phyloP scores from a whole-genome alignment of 2,329 filamentous ascomycete species.

The Zopfia rhizophila region DNA sequence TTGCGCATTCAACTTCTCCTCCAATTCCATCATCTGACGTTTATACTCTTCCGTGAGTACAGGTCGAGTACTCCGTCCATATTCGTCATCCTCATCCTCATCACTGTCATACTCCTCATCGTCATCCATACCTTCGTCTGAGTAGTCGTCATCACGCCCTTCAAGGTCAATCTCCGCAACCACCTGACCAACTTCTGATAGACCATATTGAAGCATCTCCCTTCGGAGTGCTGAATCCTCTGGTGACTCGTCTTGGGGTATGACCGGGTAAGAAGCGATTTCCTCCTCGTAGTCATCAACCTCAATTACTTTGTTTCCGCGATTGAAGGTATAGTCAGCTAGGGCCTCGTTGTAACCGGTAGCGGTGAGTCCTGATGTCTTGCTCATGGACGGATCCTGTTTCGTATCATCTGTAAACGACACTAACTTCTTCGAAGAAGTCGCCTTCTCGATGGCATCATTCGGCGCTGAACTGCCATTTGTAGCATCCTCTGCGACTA shows the following conservation, averaged over 20 bases:
- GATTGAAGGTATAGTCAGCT: slow-evolving; percentile 39
- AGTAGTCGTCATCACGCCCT: slow-evolving; percentile 64
- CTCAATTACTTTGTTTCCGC: slow-evolving; percentile 53
- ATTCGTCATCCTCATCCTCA: slow-evolving; percentile 66
- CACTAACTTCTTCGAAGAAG: slow-evolving; percentile 65
- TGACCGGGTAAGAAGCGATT: slow-evolving; percentile 60
- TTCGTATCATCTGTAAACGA: slow-evolving; percentile 71
- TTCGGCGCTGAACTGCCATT: too few species aligned
- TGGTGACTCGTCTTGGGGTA: slow-evolving; percentile 77
- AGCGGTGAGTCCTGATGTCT: slow-evolving; percentile 22
- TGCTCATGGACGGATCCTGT: slow-evolving; percentile 44
- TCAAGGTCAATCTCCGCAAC: slow-evolving; percentile 92
- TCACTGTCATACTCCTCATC: slow-evolving; percentile 58
- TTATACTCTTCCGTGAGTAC: slow-evolving; percentile 79
- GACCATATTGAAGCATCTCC: slow-evolving; percentile 90
- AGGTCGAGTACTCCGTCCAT: slow-evolving; percentile 75
- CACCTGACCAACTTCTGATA: slow-evolving; percentile 88
- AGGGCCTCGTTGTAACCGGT: slow-evolving; percentile 41
- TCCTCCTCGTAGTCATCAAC: slow-evolving; percentile 56
- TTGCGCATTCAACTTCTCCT: slow-evolving; percentile 75
- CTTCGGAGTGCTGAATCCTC: slow-evolving; percentile 84
- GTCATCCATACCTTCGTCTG: slow-evolving; percentile 64
- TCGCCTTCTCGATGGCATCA: too few species aligned
- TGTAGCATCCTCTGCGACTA: too few species aligned
- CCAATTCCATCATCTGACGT: slow-evolving; percentile 84